Conservation (phyloP, 352 stramenopile species). For the Globisporangium paroecandrum region DNA sequence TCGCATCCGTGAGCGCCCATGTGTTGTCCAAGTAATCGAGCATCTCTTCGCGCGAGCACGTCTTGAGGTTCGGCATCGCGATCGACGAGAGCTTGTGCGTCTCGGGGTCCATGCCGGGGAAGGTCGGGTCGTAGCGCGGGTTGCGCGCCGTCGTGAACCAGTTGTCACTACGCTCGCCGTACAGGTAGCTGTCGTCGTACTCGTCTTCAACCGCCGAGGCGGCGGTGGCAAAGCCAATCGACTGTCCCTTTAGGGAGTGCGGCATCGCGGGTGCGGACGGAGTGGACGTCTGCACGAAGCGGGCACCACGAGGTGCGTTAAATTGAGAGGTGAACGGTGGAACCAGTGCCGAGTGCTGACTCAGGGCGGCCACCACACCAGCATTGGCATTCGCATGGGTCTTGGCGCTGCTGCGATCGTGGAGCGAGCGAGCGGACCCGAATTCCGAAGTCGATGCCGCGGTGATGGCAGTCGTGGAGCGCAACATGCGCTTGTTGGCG, state of each 20-base stretch:
- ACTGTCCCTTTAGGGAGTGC: slow-evolving; percentile 14
- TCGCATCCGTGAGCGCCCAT: slow-evolving; percentile 92
- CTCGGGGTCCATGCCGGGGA: slow-evolving; percentile 45
- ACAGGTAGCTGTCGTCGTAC: slow-evolving; percentile 52
- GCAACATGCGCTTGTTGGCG: slow-evolving; percentile 59
- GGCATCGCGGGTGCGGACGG: slow-evolving; percentile 1
- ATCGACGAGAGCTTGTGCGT: slow-evolving; percentile 51
- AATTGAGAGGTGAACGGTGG: slow-evolving; percentile 1
- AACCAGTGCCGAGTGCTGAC: background rate
- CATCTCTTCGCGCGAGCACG: slow-evolving; percentile 81
- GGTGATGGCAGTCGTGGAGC: slow-evolving; percentile 7
- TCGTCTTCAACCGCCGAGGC: slow-evolving; percentile 31
- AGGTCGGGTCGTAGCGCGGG: slow-evolving; percentile 48
- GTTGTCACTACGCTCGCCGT: slow-evolving; percentile 52
- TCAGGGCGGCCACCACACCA: slow-evolving; percentile 20
- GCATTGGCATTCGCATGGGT: background rate
- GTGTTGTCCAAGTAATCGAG: slow-evolving; percentile 96
- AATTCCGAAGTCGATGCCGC: slow-evolving; percentile 2
- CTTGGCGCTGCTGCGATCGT: slow-evolving; percentile 6
- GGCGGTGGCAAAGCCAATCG: slow-evolving; percentile 18
- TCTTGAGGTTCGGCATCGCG: slow-evolving; percentile 81
- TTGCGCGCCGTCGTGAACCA: slow-evolving; percentile 75
- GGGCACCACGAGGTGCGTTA: slow-evolving; percentile 9
- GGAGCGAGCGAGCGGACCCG: slow-evolving; percentile 10
- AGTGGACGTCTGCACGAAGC: slow-evolving; percentile 16